Conservation (phyloP, 106 monocot genomes). For the Narthecium ossifragum region DNA sequence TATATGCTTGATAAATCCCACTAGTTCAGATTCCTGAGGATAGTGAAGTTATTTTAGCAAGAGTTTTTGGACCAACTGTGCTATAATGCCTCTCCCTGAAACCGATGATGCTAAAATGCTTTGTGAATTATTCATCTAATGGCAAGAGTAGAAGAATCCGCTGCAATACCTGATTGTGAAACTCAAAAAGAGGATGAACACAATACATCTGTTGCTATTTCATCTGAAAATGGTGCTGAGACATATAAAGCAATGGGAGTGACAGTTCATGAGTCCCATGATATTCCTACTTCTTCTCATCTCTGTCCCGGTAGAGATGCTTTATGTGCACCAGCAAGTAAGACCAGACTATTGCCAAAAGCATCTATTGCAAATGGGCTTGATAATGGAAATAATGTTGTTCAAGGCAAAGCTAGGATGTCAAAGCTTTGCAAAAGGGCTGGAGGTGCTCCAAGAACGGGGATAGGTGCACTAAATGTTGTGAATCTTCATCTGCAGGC, state of each 20-base stretch:
- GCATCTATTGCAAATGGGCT: no score
- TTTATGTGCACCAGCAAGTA: background rate
- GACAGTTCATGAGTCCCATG: background rate
- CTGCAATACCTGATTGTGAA: background rate
- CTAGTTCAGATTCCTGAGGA: no score
- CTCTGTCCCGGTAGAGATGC: background rate
- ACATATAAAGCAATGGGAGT: no score
- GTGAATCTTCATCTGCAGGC: slow-evolving; percentile 36
- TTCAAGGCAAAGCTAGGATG: background rate
- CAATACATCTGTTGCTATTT: background rate
- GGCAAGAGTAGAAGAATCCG: no score
- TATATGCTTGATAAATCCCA: no score
- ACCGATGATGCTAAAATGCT: no score
- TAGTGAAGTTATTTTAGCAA: no score
- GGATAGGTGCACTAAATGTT: slow-evolving; percentile 24
- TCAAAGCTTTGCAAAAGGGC: background rate
- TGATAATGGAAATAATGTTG: background rate
- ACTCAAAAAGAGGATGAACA: background rate
- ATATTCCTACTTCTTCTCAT: background rate
- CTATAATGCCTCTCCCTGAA: no score
- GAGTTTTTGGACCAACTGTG: no score
- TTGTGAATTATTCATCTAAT: no score
- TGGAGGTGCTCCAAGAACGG: background rate
- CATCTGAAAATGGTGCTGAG: slow-evolving; percentile 1
- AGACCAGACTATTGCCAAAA: background rate